phyloP scores from a whole-genome alignment of 305 asterid species.

The Stenogyne calaminthoides region DNA sequence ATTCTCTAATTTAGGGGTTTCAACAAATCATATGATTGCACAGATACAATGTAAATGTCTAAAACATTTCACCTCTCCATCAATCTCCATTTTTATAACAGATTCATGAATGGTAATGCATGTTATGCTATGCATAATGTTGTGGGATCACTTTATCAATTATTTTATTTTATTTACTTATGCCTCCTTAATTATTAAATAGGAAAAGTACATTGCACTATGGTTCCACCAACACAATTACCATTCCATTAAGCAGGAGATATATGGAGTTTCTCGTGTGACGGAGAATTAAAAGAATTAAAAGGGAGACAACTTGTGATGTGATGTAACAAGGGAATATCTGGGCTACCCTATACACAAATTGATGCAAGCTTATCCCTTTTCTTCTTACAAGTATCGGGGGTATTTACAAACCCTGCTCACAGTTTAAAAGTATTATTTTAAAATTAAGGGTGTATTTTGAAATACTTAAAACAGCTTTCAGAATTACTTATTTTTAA shows the following conservation, averaged over 20 bases:
- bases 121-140: not conserved
- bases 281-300: not conserved
- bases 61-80: constrained; percentile 30
- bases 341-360: not conserved
- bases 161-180: not conserved
- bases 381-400: not conserved
- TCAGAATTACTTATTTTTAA: no score
- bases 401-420: no score
- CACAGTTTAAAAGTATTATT: no score
- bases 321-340: not conserved
- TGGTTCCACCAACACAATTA: constrained; percentile 23
- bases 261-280: not conserved
- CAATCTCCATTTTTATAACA: not conserved
- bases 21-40: not conserved
- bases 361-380: not conserved
- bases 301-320: not conserved
- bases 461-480: no score
- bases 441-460: no score
- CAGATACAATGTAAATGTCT: constrained; percentile 19
- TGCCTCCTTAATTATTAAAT: not conserved
- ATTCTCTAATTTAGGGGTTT: not conserved
- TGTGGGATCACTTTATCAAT: constrained; percentile 12
- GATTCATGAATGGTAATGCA: constrained; percentile 33
- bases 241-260: not conserved
- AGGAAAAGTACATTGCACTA: constrained; percentile 31